Conservation (phyloP, 495 filamentous ascomycete species). For the Xeromyces bisporus region DNA sequence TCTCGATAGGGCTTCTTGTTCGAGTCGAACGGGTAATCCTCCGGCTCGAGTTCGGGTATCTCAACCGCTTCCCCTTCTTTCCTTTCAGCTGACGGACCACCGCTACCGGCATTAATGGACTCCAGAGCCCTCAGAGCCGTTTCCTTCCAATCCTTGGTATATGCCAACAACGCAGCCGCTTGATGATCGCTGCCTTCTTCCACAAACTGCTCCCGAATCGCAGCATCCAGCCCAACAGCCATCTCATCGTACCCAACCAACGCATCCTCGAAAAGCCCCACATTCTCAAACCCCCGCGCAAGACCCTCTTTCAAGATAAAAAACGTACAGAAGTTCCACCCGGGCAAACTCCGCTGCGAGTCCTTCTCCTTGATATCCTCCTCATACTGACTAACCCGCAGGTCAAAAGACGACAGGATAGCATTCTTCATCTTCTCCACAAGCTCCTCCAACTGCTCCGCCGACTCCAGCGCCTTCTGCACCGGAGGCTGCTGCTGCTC, state of each 20-base stretch:
- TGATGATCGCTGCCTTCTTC: conserved; percentile 38
- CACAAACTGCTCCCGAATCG: conserved; percentile 55
- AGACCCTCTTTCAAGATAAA: conserved; percentile 95
- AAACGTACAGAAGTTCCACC: conserved; percentile 99
- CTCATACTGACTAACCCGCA: conserved; percentile 84
- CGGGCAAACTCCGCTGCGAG: conserved; percentile 68
- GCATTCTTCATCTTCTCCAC: conserved; percentile 71
- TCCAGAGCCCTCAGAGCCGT: conserved; percentile 34
- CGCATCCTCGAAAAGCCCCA: conserved; percentile 89
- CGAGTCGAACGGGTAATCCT: conserved; percentile 45
- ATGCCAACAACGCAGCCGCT: conserved; percentile 45
- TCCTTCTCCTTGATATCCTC: conserved; percentile 94
- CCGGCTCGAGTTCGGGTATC: conserved; percentile 15
- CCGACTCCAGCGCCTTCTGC: conserved; percentile 50
- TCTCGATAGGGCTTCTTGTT: conserved; percentile 74
- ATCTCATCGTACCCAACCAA: conserved; percentile 87
- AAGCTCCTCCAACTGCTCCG: conserved; percentile 64
- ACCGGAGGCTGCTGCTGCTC: conserved; percentile 5
- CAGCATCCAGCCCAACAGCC: conserved; percentile 62
- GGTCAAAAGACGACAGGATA: conserved; percentile 80
- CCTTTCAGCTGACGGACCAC: not conserved
- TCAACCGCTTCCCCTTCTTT: conserved; percentile 6
- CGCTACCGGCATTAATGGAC: conserved; percentile 1
- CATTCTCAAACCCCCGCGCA: conserved; percentile 85
- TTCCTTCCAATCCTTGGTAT: conserved; percentile 53